These are phyloP conservation scores for Marchantia paleacea DNA, from an alignment of 225 moss, liverwort and hornwort species.

Conservation along the genomic window DNA sequence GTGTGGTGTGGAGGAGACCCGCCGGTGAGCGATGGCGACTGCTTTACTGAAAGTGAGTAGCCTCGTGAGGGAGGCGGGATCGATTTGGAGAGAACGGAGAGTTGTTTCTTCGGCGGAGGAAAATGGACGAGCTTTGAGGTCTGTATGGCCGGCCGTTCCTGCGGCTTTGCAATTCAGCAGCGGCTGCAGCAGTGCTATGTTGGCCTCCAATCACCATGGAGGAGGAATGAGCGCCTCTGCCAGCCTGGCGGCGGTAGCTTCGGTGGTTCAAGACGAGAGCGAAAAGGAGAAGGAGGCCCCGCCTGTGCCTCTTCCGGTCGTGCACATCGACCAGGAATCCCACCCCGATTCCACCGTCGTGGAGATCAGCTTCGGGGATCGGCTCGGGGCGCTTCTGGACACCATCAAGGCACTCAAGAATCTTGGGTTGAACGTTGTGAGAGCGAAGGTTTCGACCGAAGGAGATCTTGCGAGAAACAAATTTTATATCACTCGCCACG, in stretches of 20 bases:
- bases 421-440: conserved; percentile 69
- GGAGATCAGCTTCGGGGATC: conserved; percentile 80
- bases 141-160: neutral
- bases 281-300: conserved; percentile 18
- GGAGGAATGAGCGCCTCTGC: conserved; percentile 16
- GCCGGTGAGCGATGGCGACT: conserved; percentile 17
- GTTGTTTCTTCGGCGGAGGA: neutral
- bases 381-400: conserved; percentile 85
- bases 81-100: neutral
- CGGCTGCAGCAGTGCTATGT: neutral
- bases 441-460: conserved; percentile 56
- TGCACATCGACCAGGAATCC: conserved; percentile 73
- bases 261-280: conserved; percentile 32
- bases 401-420: conserved; percentile 81
- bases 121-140: neutral
- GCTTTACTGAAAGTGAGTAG: neutral
- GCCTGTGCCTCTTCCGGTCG: conserved; percentile 62
- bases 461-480: conserved; percentile 53
- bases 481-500: conserved; percentile 70
- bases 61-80: neutral
- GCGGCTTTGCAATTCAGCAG: conserved; percentile 10
- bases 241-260: conserved; percentile 30
- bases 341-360: conserved; percentile 68
- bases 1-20: neutral
- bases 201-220: neutral